Conservation (phyloP, 2,329 filamentous ascomycete genomes). For the Graphilbum ipis-grandicollis region DNA sequence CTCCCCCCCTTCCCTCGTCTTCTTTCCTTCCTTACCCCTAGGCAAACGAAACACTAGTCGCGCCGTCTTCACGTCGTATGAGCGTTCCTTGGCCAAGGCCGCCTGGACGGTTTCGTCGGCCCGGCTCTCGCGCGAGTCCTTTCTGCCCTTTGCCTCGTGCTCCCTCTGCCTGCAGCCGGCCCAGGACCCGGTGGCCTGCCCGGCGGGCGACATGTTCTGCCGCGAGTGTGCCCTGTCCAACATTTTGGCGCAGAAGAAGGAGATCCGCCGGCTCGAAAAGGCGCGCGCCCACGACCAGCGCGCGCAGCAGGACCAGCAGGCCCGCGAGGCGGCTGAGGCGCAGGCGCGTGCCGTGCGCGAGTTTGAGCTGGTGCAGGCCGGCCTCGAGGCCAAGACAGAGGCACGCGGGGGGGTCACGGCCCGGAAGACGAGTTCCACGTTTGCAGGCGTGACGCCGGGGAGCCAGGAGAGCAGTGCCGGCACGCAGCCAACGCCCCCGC, state of each 20-base stretch:
- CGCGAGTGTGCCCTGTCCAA: slow-evolving; percentile 85
- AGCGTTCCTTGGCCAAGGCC: slow-evolving; percentile 64
- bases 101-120: slow-evolving; percentile 70
- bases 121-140: slow-evolving; percentile 78
- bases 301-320: slow-evolving; percentile 43
- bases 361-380: slow-evolving; percentile 75
- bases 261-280: slow-evolving; percentile 68
- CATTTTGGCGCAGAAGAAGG: slow-evolving; percentile 78
- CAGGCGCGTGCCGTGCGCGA: slow-evolving; percentile 54
- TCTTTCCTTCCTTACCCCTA: slow-evolving; percentile 11
- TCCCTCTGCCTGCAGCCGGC: slow-evolving; percentile 71
- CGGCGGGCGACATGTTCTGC: slow-evolving; percentile 80
- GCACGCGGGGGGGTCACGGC: slow-evolving; percentile 5
- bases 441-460: slow-evolving; percentile 4
- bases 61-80: slow-evolving; percentile 85
- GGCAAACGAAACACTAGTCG: slow-evolving; percentile 82
- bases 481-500: too few species aligned
- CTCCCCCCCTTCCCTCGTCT: background rate
- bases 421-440: slow-evolving; percentile 7
- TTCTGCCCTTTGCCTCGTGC: slow-evolving; percentile 81
- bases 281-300: slow-evolving; percentile 41
- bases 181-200: slow-evolving; percentile 67
- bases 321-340: slow-evolving; percentile 50
- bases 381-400: slow-evolving; percentile 21
- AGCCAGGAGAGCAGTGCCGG: slow-evolving; percentile 20